A percentile compares a stretch with the other conserved stretches of the same genome.
Conservation (phyloP, 192 early-diverging fungal genomes). For the Umbelopsis ramanniana region DNA sequence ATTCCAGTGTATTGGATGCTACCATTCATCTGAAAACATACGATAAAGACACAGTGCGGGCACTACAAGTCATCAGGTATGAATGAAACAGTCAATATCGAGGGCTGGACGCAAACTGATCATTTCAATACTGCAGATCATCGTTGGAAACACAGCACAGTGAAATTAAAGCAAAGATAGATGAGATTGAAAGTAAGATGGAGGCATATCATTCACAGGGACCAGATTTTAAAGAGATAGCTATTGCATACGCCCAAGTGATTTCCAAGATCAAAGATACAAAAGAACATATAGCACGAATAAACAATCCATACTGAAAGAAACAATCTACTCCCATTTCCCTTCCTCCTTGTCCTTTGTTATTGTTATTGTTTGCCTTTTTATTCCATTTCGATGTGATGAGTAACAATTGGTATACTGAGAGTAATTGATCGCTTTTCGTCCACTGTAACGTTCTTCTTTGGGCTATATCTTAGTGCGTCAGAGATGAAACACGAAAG, state of each 20-base stretch:
- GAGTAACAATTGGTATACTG: no score
- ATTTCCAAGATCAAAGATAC: conserved; percentile 11
- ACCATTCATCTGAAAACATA: conserved; percentile 9
- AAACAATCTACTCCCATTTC: not conserved
- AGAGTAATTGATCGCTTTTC: no score
- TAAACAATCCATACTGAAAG: not conserved
- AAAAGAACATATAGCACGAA: conserved; percentile 16
- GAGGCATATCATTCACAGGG: not conserved
- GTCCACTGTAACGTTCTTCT: no score
- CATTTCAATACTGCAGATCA: not conserved
- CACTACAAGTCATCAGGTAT: conserved; percentile 11
- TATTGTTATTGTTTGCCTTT: not conserved
- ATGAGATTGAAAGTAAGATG: not conserved
- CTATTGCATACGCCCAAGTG: not conserved
- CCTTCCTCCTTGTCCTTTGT: not conserved
- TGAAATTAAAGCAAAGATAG: not conserved
- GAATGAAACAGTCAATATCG: not conserved
- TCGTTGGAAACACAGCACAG: conserved; percentile 2
- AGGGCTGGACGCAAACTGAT: not conserved
- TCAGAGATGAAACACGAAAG: no score
- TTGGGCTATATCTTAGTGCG: no score
- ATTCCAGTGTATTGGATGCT: conserved; percentile 1
- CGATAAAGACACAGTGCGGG: conserved; percentile 12
- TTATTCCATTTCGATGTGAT: not conserved
- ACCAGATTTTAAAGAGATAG: conserved; percentile 13